Evolutionary conservation across 768 basidiomycete species (phyloP).

Genomic region (Steccherinum ochraceum): DNA sequence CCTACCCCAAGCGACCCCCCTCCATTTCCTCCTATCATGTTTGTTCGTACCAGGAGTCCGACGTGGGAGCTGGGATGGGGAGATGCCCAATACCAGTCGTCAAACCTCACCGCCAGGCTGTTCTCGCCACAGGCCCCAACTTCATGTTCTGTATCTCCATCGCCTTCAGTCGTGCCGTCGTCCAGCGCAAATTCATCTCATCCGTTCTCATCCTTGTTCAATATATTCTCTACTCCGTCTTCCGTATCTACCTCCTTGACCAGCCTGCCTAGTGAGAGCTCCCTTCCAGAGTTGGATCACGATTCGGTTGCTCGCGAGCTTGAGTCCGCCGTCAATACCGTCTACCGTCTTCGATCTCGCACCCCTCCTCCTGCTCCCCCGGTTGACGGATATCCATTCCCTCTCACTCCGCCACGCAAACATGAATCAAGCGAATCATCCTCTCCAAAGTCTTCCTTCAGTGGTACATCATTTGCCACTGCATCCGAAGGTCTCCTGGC

Average conservation of each 20-base stretch:
- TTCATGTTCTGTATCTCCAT: not conserved
- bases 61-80: slow-evolving; percentile 17
- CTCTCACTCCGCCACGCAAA: slow-evolving; percentile 8
- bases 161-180: not conserved
- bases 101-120: not conserved
- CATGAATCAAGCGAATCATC: not conserved
- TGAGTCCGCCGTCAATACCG: not conserved
- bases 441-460: not conserved
- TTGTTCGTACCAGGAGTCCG: slow-evolving; percentile 11
- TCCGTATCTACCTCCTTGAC: not conserved
- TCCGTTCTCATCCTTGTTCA: not conserved
- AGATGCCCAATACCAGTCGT: not conserved
- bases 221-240: not conserved
- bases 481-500: slow-evolving; percentile 1
- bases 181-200: not conserved
- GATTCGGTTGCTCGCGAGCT: too few relatives aligned
- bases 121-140: too few relatives aligned
- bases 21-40: slow-evolving; percentile 22
- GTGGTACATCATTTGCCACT: slow-evolving; percentile 4
- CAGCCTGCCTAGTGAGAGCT: not conserved
- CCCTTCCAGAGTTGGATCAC: not conserved
- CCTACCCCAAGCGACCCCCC: slow-evolving; percentile 22
- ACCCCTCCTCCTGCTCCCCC: not conserved
- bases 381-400: slow-evolving; percentile 19
- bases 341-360: not conserved